These are phyloP conservation scores for Chalciporus sp. DNA, from an alignment of 1,284 basidiomycete genomes.

Conservation along the genomic window DNA sequence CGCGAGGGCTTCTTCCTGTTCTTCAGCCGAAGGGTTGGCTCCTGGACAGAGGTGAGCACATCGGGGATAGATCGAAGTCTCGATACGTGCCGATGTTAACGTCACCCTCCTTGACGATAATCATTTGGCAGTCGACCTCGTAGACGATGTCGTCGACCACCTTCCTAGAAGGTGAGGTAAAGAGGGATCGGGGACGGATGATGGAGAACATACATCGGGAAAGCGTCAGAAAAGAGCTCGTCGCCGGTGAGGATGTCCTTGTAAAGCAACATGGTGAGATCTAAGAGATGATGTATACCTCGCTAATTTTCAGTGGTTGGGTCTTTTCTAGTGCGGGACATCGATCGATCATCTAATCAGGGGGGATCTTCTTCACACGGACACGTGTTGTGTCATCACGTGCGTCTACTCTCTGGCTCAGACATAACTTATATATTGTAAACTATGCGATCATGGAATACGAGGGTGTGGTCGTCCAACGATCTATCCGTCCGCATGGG, in stretches of 20 bases:
- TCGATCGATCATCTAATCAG: slow-evolving; percentile 26
- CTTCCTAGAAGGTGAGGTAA: slow-evolving; percentile 56
- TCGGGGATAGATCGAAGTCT: neutral
- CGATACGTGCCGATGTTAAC: slow-evolving; percentile 83
- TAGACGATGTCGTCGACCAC: slow-evolving; percentile 81
- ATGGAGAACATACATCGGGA: slow-evolving; percentile 59
- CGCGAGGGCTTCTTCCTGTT: slow-evolving; percentile 82
- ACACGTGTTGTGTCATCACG: neutral
- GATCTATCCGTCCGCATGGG: slow-evolving; percentile 57
- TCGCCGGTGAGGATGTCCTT: slow-evolving; percentile 76
- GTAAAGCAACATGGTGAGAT: slow-evolving; percentile 75
- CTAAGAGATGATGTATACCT: slow-evolving; percentile 13
- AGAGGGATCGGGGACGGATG: neutral
- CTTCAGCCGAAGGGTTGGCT: slow-evolving; percentile 92
- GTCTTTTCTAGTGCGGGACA: neutral
- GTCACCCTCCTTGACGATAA: slow-evolving; percentile 81
- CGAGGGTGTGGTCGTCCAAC: slow-evolving; percentile 70
- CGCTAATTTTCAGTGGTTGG: too few relatives aligned
- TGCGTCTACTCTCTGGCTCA: neutral
- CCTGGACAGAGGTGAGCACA: slow-evolving; percentile 46
- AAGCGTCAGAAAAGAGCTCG: slow-evolving; percentile 97
- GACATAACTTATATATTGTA: too few relatives aligned
- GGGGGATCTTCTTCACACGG: too few relatives aligned
- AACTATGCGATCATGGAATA: slow-evolving; percentile 70
- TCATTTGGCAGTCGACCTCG: slow-evolving; percentile 86